Evolutionary conservation across 176 grass and related monocot genomes (phyloP).

Genomic region (Musa troglodytarum): DNA sequence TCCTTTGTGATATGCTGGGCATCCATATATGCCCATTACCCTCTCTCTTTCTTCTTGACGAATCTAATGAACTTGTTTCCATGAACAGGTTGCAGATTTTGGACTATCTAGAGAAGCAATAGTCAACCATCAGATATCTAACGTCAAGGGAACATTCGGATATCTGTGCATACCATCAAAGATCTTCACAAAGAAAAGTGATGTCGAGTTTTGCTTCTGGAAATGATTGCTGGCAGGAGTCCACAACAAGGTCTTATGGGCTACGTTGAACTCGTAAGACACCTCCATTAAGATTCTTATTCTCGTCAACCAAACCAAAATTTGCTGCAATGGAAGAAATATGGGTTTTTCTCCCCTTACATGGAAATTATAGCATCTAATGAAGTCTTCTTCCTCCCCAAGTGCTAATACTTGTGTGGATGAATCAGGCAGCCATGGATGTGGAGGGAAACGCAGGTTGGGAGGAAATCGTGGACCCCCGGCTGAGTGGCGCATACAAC

Average conservation of each 20-base stretch:
- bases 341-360: not conserved
- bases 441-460: conserved; percentile 61
- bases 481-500: conserved; percentile 56
- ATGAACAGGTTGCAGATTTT: conserved; percentile 76
- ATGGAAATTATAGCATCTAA: not conserved
- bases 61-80: too few species aligned
- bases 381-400: not conserved
- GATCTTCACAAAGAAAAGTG: conserved; percentile 94
- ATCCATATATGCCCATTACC: not conserved
- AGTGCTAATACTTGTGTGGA: not conserved
- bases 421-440: conserved; percentile 64
- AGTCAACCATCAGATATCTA: conserved; percentile 47
- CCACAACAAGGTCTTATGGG: conserved; percentile 98
- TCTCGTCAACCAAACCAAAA: not conserved
- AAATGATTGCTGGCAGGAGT: conserved; percentile 79
- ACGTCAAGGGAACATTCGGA: conserved; percentile 76
- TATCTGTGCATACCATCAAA: conserved; percentile 86
- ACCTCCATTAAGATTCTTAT: not conserved
- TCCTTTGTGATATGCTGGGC: too few species aligned
- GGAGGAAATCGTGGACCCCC: conserved; percentile 78
- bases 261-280: conserved; percentile 89
- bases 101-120: conserved; percentile 92
- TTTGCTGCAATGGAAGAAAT: not conserved
- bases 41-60: not conserved
- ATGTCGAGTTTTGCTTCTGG: conserved; percentile 87